Conservation (phyloP, 75 land plant genomes). For the Pseudotsuga menziesii region DNA sequence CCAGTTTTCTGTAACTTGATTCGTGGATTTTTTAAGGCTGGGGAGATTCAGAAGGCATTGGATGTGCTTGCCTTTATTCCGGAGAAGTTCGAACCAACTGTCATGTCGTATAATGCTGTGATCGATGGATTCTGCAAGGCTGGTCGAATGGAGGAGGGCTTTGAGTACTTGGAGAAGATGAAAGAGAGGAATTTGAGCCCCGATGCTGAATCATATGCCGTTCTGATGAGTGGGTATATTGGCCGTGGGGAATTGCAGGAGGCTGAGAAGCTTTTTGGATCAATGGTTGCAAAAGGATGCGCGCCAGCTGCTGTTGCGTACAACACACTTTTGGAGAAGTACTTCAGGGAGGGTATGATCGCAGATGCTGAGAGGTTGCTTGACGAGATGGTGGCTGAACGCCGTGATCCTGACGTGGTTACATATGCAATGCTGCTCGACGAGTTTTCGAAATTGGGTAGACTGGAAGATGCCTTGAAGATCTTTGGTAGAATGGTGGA, state of each 20-base stretch:
- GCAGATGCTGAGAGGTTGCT: constrained; percentile 22
- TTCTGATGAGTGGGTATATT: constrained; percentile 29
- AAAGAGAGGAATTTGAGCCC: constrained; percentile 41
- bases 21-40: constrained; percentile 31
- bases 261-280: constrained; percentile 5
- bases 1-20: constrained; percentile 33
- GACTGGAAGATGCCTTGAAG: constrained; percentile 11
- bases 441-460: constrained; percentile 13
- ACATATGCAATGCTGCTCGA: constrained; percentile 36
- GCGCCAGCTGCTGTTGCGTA: constrained; percentile 32
- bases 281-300: constrained; percentile 7
- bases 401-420: constrained; percentile 21
- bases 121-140: constrained; percentile 35
- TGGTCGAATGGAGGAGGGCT: constrained; percentile 21
- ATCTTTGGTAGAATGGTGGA: constrained; percentile 11
- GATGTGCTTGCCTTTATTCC: constrained; percentile 28
- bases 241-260: constrained; percentile 13
- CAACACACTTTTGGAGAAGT: constrained; percentile 32
- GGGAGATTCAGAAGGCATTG: constrained; percentile 40
- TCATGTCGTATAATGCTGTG: constrained; percentile 31
- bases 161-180: constrained; percentile 39
- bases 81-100: constrained; percentile 8
- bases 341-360: constrained; percentile 25
- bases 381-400: constrained; percentile 24
- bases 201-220: constrained; percentile 29